Base-by-base conservation (phyloP, 1,139 yeast species). In the Candida dubliniensis region DNA sequence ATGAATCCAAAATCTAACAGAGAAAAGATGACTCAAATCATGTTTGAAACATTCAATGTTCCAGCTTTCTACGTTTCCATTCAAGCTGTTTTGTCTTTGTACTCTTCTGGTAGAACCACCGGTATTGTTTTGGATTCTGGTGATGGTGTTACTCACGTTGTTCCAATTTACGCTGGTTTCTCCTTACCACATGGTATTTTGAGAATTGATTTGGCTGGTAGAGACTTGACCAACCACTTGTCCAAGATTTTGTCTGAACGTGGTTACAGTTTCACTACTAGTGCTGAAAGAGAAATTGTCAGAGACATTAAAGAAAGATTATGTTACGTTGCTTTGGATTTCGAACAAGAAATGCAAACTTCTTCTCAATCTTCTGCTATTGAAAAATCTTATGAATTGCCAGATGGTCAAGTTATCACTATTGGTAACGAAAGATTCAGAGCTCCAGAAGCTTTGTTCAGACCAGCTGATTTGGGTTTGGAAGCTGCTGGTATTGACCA, bases 131-230 rank as follows among this genome's bases (percentile, higher is more conserved):
- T 93, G 71, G 99, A 93, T 79, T 90, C 98, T 56, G 99, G 99
- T 84, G 99, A 93, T 72, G 99, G 99, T 87, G 99, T 93, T 65
- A 90, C 98, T 65, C 99, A 93, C 95, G 97, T 93, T 74, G 99
- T 93, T 57, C 99, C 99, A 74, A 93, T 93, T 69, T 93, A 93
- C 79, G 96, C 97, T 60, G 99, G 99, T 81, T 93, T 91, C 96
- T 88, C 98, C 50, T 81, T 93, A 71, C 97, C 98, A 65, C 97
- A 93, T 76, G 98, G 98, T 71, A 93, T 93, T 69, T 82, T 88
- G 80, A 91, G 99, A 86, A 86, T 93, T 66, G 97, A 93, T 77
- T 82, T 93, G 77, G 99, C 99, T 64, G 99, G 99, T 79, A 90
- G 99, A 82, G 99, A 93, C 74, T 84, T 93, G 74, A 93, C 99